These are phyloP conservation scores for Rosa lucieae DNA, from an alignment of 306 rosid species.

Conservation along the genomic window DNA sequence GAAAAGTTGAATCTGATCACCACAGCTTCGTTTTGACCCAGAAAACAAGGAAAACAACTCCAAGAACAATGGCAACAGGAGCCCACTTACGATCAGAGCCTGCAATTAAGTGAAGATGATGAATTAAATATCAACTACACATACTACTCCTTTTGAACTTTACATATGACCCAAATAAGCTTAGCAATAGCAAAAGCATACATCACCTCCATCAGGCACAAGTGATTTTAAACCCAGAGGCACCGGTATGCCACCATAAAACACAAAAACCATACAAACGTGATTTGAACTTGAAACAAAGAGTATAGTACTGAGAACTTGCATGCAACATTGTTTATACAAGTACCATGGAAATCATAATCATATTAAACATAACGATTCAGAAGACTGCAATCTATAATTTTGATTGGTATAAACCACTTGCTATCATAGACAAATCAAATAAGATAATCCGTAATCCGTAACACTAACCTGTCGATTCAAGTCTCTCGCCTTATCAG, in stretches of 20 bases:
- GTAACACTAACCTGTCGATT: conserved; percentile 70
- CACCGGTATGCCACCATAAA: background rate
- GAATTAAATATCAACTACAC: background rate
- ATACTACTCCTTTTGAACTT: background rate
- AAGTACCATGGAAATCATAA: background rate
- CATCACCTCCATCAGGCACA: background rate
- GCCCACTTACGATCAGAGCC: conserved; percentile 98
- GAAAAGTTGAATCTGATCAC: conserved; percentile 44
- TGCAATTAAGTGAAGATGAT: conserved; percentile 31
- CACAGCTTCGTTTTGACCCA: conserved; percentile 92
- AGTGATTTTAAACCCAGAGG: background rate
- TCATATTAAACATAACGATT: background rate
- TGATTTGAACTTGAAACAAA: background rate
- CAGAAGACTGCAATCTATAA: background rate
- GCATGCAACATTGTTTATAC: background rate
- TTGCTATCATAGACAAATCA: background rate
- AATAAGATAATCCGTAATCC: conserved; percentile 24
- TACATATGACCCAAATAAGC: background rate
- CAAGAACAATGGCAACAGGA: conserved; percentile 94
- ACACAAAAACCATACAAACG: background rate
- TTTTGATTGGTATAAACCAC: background rate
- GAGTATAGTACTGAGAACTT: background rate
- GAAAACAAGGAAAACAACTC: conserved; percentile 96
- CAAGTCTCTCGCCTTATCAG: conserved; percentile 89
- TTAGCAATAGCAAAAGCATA: conserved; percentile 9